Conservation (phyloP, 345 rosid genomes). For the Ceriops tagal region DNA sequence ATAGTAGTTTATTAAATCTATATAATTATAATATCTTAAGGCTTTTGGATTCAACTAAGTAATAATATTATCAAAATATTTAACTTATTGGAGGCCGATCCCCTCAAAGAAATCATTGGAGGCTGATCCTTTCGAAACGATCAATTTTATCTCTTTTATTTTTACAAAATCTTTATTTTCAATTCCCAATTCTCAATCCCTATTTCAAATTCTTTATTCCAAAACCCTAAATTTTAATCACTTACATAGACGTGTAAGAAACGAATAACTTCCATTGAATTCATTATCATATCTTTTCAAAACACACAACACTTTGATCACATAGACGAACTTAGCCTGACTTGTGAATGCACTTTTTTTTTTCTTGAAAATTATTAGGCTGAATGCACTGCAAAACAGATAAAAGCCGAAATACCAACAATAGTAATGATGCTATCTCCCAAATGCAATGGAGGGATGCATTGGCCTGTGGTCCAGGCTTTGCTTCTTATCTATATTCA, state of each 20-base stretch:
- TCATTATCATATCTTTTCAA: slow-evolving; percentile 23
- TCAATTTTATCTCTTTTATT: no score
- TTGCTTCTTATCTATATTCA: slow-evolving; percentile 12
- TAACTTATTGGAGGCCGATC: no score
- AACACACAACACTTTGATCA: slow-evolving; percentile 32
- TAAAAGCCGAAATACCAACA: slow-evolving; percentile 21
- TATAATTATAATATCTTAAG: no score
- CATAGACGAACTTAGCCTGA: slow-evolving; percentile 18
- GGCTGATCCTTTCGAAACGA: no score
- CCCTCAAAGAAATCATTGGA: no score
- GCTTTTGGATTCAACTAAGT: no score
- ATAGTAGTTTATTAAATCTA: no score
- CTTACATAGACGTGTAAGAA: not conserved
- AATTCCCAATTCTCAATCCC: no score
- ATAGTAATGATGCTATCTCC: slow-evolving; percentile 13
- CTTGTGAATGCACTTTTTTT: slow-evolving; percentile 13
- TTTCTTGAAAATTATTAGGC: not conserved
- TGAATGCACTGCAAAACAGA: slow-evolving; percentile 24
- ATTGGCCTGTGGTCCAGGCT: slow-evolving; percentile 11
- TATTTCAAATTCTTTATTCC: no score
- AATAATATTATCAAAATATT: no score
- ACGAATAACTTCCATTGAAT: not conserved
- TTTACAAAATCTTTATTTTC: no score
- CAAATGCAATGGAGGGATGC: slow-evolving; percentile 15
- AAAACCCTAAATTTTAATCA: no score